phyloP scores from a whole-genome alignment of 75 land plant species.

The Pinus tabuliformis region DNA sequence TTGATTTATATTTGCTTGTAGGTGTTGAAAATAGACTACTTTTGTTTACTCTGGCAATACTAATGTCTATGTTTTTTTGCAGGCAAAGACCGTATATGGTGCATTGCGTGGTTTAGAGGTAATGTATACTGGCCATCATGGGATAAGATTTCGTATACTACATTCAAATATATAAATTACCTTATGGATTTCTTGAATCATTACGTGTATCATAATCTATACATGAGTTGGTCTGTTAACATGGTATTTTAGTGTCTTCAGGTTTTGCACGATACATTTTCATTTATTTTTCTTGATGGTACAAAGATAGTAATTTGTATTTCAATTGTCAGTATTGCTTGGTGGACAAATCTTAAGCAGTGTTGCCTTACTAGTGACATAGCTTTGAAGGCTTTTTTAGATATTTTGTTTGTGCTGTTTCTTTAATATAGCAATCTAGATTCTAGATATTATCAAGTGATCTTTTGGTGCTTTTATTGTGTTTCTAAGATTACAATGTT shows the following conservation, averaged over 20 bases:
- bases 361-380: background rate
- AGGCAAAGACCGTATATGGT: conserved; percentile 93
- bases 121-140: conserved; percentile 6
- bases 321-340: background rate
- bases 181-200: background rate
- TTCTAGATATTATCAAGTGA: background rate
- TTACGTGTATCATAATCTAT: background rate
- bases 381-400: background rate
- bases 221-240: background rate
- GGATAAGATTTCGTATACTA: background rate
- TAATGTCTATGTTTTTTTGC: conserved; percentile 22
- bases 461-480: background rate
- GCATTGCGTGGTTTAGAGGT: conserved; percentile 96
- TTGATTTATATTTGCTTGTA: background rate
- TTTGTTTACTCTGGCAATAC: background rate
- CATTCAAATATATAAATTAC: background rate
- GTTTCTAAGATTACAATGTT: background rate
- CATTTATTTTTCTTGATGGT: background rate
- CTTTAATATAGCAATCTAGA: background rate
- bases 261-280: background rate
- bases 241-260: background rate
- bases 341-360: background rate
- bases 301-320: background rate
- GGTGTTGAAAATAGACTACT: conserved; percentile 1
- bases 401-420: background rate